A percentile compares a stretch with the other conserved stretches of the same genome.
These are phyloP conservation scores for Kwoniella sp. DNA, from an alignment of 768 basidiomycete species.

Conservation along the genomic window DNA sequence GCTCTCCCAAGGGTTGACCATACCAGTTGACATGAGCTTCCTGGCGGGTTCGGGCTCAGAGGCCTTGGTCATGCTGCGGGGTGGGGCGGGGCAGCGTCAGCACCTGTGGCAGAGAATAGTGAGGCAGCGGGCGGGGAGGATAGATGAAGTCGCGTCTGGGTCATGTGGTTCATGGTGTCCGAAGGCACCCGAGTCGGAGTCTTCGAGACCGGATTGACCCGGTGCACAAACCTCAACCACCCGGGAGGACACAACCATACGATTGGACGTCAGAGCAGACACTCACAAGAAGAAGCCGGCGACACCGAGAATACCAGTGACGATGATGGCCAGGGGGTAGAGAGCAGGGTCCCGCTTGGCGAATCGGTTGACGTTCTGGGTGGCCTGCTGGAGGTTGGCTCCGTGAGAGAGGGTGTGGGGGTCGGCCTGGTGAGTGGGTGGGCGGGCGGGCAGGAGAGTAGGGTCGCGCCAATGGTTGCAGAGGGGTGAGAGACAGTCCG, in stretches of 20 bases:
- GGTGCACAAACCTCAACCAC: no score
- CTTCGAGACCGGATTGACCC: no score
- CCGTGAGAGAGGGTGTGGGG: constrained; percentile 37
- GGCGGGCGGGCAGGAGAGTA: neutral
- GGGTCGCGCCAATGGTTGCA: neutral
- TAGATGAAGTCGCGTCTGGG: neutral
- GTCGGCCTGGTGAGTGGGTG: constrained; percentile 23
- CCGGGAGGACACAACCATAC: no score
- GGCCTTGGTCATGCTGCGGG: constrained; percentile 40
- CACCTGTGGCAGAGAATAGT: neutral
- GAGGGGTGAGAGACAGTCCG: neutral
- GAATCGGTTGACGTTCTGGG: constrained; percentile 44
- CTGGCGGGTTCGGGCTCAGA: constrained; percentile 37
- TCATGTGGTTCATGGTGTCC: no score
- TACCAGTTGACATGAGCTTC: constrained; percentile 25
- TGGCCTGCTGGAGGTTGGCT: constrained; percentile 39
- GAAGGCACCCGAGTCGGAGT: no score
- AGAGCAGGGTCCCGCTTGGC: constrained; percentile 50
- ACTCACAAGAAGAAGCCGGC: constrained; percentile 50
- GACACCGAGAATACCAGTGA: constrained; percentile 36
- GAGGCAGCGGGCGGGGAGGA: no score
- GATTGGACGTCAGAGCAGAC: no score
- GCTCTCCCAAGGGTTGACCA: constrained; percentile 47
- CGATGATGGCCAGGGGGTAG: constrained; percentile 45
- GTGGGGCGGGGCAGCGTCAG: neutral